Evolutionary conservation across 129 eudicot species (phyloP).

Genomic region (Kitagawia praeruptora): DNA sequence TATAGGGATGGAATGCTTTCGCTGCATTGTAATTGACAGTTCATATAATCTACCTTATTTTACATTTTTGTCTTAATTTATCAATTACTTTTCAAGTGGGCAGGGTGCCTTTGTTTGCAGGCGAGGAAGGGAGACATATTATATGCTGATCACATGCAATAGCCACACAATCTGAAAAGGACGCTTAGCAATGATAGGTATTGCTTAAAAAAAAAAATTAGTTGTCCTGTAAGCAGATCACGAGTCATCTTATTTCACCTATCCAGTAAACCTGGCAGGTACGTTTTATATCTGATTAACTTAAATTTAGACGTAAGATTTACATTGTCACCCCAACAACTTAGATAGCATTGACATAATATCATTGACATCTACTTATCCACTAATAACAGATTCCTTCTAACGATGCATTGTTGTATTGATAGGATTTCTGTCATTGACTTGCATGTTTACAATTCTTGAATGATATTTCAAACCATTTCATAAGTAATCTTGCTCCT

Average conservation of each 20-base stretch:
- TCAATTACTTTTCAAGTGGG: conserved; percentile 10
- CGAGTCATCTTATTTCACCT: neutral
- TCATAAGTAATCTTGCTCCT: conserved; percentile 8
- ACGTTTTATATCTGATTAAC: neutral
- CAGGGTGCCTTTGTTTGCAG: conserved; percentile 5
- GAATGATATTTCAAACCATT: conserved; percentile 13
- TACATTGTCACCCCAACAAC: no score
- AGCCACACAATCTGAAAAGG: neutral
- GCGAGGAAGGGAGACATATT: neutral
- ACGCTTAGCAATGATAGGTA: neutral
- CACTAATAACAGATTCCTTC: neutral
- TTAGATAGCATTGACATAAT: neutral
- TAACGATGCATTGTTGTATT: neutral
- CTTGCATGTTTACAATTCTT: neutral
- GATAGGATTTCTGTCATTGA: neutral
- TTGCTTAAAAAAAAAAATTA: neutral
- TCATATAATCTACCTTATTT: neutral
- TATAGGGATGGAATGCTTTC: conserved; percentile 69
- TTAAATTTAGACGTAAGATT: neutral
- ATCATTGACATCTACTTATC: neutral
- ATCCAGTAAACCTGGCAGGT: neutral
- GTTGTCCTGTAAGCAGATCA: neutral
- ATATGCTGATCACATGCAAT: neutral
- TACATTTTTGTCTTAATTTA: neutral
- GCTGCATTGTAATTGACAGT: conserved; percentile 25